Conservation (phyloP, 495 filamentous ascomycete species). For the Aspergillus baeticus region DNA sequence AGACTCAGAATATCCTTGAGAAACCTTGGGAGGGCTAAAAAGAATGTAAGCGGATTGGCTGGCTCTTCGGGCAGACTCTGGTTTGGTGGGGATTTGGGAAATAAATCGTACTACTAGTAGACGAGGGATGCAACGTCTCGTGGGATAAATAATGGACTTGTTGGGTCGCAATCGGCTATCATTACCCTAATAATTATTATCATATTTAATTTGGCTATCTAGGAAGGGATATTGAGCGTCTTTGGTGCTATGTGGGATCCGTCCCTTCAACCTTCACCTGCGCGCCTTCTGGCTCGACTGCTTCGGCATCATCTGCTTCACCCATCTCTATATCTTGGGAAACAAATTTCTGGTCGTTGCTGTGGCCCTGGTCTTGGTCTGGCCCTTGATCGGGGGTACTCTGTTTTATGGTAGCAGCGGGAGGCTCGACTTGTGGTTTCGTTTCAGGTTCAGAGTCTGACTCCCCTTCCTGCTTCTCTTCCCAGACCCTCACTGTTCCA, state of each 20-base stretch:
- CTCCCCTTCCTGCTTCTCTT: constrained; percentile 21
- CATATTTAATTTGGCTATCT: neutral
- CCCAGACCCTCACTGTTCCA: constrained; percentile 63
- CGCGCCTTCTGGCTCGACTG: neutral
- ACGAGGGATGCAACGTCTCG: too few species aligned
- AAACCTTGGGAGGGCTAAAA: neutral
- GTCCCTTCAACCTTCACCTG: neutral
- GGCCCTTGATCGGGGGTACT: neutral
- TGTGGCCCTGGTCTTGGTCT: neutral
- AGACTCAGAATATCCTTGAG: too few species aligned
- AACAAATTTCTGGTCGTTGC: neutral
- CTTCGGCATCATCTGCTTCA: constrained; percentile 2
- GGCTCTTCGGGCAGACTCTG: neutral
- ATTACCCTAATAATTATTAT: neutral
- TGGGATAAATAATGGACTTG: too few species aligned
- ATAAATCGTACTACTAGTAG: too few species aligned
- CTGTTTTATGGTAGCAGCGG: neutral
- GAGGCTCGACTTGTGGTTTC: neutral
- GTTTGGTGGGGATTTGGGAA: too few species aligned
- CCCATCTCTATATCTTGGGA: constrained; percentile 23
- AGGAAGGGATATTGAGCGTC: too few species aligned
- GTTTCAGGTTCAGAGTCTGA: constrained; percentile 1
- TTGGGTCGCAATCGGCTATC: too few species aligned
- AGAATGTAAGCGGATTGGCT: neutral
- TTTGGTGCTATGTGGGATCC: neutral